phyloP scores from a whole-genome alignment of 371 early-diverging fungal species.

The Apophysomyces sp. region DNA sequence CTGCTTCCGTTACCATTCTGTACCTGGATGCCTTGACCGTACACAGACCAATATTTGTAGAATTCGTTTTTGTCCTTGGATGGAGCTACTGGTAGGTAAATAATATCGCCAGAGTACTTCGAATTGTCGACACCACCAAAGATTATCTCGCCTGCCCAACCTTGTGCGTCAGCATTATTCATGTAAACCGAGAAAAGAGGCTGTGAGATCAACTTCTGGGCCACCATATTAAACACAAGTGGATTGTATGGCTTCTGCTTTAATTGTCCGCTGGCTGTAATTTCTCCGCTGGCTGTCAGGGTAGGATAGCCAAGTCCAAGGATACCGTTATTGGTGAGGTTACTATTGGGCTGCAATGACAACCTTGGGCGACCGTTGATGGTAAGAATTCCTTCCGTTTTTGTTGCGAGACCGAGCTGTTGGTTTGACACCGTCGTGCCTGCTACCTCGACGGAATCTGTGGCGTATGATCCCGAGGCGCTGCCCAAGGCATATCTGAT shows the following conservation, averaged over 20 bases:
- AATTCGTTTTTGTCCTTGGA: not conserved
- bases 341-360: constrained; percentile 4
- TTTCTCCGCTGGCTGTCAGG: constrained; percentile 5
- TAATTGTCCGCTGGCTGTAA: not conserved
- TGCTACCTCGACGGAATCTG: constrained; percentile 35
- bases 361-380: constrained; percentile 21
- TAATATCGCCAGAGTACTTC: constrained; percentile 12
- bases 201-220: constrained; percentile 12
- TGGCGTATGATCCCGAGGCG: constrained; percentile 40
- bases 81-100: constrained; percentile 13
- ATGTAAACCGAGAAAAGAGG: constrained; percentile 22
- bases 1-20: not conserved
- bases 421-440: constrained; percentile 31
- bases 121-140: constrained; percentile 12
- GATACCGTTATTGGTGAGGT: constrained; percentile 32
- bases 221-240: constrained; percentile 16
- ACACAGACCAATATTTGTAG: constrained; percentile 45
- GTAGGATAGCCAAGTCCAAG: constrained; percentile 29
- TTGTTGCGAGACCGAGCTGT: constrained; percentile 37
- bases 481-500: constrained; percentile 41
- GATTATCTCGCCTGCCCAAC: constrained; percentile 12
- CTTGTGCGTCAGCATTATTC: constrained; percentile 1
- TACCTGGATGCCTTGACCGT: constrained; percentile 35
- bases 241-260: constrained; percentile 1
- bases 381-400: constrained; percentile 30